Percentiles rank a stretch among this genome's conserved stretches.
Evolutionary conservation across 176 grass and related monocot genomes (phyloP).

Genomic region (Dactylis glomerata): DNA sequence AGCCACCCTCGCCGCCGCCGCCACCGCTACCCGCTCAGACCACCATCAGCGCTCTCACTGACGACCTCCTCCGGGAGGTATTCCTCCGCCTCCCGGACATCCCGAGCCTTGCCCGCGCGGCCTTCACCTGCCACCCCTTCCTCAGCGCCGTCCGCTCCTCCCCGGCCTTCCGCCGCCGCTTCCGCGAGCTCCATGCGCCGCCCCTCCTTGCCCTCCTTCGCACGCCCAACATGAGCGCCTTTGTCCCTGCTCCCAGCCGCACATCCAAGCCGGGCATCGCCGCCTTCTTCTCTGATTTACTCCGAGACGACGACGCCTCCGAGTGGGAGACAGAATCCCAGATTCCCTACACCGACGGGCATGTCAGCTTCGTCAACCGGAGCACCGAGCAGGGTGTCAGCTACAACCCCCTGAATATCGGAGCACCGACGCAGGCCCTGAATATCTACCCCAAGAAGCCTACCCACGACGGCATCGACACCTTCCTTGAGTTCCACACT

Average conservation of each 20-base stretch:
- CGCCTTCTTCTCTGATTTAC: background rate
- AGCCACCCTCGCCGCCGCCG: background rate
- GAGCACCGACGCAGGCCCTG: background rate
- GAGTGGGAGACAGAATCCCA: background rate
- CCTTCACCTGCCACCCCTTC: background rate
- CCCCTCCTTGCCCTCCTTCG: no score
- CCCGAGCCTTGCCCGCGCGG: background rate
- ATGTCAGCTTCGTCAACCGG: background rate
- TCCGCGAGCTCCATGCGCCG: no score
- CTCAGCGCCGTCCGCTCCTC: no score
- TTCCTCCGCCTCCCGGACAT: background rate
- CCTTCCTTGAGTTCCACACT: background rate
- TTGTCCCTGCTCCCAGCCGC: background rate
- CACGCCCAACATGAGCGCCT: no score
- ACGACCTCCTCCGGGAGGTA: background rate
- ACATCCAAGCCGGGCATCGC: background rate
- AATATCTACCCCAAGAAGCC: background rate
- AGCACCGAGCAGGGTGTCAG: background rate
- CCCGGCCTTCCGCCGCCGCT: no score
- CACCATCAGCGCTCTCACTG: background rate
- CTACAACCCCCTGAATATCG: background rate
- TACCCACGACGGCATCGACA: background rate
- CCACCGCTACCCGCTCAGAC: background rate
- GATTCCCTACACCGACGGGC: background rate
- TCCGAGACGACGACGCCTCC: background rate